A percentile compares a stretch with the other conserved stretches of the same genome.
phyloP scores from a whole-genome alignment of 208 protist genomes.

The Porcisia hertigi region DNA sequence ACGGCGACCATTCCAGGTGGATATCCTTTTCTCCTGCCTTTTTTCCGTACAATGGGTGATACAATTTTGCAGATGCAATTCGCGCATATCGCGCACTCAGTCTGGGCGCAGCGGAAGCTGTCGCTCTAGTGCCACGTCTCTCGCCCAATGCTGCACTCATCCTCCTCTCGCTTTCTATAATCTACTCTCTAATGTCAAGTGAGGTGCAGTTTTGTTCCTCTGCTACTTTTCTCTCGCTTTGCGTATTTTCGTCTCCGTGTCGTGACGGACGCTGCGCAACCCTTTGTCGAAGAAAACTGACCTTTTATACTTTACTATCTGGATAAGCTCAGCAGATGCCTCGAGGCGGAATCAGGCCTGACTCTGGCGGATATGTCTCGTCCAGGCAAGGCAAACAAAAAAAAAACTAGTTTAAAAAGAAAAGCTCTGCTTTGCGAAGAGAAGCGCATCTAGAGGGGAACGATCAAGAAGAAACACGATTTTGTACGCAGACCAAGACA shows the following conservation, averaged over 20 bases:
- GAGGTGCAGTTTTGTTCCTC: background rate
- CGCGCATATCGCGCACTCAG: slow-evolving; percentile 13
- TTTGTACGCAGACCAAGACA: background rate
- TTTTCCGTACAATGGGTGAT: background rate
- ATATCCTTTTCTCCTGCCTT: slow-evolving; percentile 6
- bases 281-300: background rate
- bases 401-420: background rate
- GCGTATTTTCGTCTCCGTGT: background rate
- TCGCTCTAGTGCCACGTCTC: slow-evolving; percentile 1
- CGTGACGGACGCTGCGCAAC: background rate
- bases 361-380: background rate
- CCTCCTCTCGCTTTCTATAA: background rate
- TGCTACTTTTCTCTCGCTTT: background rate
- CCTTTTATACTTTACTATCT: background rate
- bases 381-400: background rate
- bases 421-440: background rate
- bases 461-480: background rate
- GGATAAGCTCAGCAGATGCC: slow-evolving; percentile 3
- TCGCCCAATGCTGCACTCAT: slow-evolving; percentile 19
- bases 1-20: background rate
- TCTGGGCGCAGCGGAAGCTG: slow-evolving; percentile 5
- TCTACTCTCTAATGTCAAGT: background rate
- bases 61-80: background rate
- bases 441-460: background rate
- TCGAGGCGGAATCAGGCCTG: background rate